phyloP scores from a whole-genome alignment of 345 rosid genomes.

The Citrus maxima region DNA sequence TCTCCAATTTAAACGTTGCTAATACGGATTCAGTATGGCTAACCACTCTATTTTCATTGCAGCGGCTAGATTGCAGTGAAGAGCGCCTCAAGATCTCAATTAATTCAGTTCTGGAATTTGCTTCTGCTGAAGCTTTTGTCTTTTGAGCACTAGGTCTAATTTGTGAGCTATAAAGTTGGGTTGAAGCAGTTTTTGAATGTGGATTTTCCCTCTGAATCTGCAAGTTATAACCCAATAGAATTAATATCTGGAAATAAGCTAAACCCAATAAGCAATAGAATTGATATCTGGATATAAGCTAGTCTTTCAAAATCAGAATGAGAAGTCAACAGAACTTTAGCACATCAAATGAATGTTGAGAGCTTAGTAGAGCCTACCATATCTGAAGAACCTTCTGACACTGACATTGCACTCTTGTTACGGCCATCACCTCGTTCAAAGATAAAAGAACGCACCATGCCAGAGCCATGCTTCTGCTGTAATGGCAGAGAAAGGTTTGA shows the following conservation, averaged over 20 bases:
- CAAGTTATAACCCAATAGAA: background rate
- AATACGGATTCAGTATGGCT: conserved; percentile 61
- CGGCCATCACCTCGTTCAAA: conserved; percentile 78
- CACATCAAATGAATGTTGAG: background rate
- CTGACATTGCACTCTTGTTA: conserved; percentile 44
- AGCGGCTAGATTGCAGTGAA: conserved; percentile 37
- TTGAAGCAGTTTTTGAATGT: conserved; percentile 41
- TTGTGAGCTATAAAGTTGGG: conserved; percentile 63
- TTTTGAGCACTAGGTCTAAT: conserved; percentile 36
- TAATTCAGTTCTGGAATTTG: conserved; percentile 45
- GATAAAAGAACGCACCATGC: conserved; percentile 61
- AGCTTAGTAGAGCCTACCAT: conserved; percentile 40
- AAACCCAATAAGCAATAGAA: background rate
- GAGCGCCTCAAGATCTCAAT: conserved; percentile 65
- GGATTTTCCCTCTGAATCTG: conserved; percentile 54
- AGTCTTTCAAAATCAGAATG: background rate
- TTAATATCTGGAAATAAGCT: background rate
- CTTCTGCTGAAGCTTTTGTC: conserved; percentile 27
- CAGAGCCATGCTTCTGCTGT: conserved; percentile 52
- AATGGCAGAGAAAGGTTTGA: conserved; percentile 50
- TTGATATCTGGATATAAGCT: background rate
- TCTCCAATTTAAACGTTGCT: conserved; percentile 79
- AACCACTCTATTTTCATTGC: conserved; percentile 29
- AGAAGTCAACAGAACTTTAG: background rate
- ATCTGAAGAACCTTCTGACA: conserved; percentile 53